phyloP scores from a whole-genome alignment of 2,329 filamentous ascomycete species.

The Neophaeococcomyces mojaviensis region DNA sequence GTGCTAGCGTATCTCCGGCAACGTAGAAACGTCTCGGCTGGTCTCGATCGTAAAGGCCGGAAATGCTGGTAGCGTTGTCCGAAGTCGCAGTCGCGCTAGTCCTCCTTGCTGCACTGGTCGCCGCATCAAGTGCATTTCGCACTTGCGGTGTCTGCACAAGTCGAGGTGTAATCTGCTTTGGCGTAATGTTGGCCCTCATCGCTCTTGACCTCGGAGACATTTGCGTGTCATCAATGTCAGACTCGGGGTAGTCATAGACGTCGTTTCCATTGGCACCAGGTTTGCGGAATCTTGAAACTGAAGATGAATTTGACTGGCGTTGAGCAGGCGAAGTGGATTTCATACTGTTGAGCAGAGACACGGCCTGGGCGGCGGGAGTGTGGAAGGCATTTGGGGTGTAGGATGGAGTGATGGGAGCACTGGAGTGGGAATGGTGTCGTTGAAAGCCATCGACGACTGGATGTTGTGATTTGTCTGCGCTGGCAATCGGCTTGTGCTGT shows the following conservation, averaged over 20 bases:
- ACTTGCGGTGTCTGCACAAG: conserved; percentile 9
- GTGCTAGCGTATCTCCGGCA: conserved; percentile 3
- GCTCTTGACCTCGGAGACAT: conserved; percentile 20
- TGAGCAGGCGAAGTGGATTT: conserved; percentile 6
- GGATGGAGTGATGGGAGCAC: conserved; percentile 8
- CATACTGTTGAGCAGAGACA: conserved; percentile 6
- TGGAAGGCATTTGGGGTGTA: neutral
- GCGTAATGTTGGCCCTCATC: conserved; percentile 1
- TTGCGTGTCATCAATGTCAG: conserved; percentile 23
- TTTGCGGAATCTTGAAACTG: conserved; percentile 18
- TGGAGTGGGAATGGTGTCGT: neutral
- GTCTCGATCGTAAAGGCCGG: no score
- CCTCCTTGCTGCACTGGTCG: neutral
- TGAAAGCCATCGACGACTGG: neutral
- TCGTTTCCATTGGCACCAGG: conserved; percentile 11
- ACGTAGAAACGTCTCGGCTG: no score
- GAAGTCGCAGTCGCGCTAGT: no score
- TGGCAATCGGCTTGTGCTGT: conserved; percentile 9
- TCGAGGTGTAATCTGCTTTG: conserved; percentile 8
- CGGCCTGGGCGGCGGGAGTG: neutral
- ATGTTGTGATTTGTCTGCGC: neutral
- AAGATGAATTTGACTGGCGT: conserved; percentile 8
- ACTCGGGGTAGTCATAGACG: conserved; percentile 19
- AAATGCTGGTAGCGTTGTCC: no score
- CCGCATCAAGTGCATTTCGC: conserved; percentile 6